A percentile compares a stretch with the other conserved stretches of the same genome.
Conservation (phyloP, 2,329 filamentous ascomycete genomes). For the Beauveria sp. region DNA sequence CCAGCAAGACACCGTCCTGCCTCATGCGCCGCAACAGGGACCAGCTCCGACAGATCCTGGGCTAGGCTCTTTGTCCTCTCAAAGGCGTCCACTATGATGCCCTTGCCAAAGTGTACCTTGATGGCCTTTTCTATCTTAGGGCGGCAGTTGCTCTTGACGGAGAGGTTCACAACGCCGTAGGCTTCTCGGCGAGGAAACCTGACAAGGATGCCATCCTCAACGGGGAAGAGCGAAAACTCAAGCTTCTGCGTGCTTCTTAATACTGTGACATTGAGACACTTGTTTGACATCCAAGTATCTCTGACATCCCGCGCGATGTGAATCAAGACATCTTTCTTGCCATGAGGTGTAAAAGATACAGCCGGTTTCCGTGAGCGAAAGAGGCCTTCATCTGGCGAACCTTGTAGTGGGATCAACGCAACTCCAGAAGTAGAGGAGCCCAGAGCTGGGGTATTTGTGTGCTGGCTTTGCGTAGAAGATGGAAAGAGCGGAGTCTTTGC, state of each 20-base stretch:
- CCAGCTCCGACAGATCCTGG: conserved; percentile 32
- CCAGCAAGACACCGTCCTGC: conserved; percentile 30
- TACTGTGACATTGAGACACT: conserved; percentile 49
- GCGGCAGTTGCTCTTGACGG: conserved; percentile 49
- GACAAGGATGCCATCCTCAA: conserved; percentile 44
- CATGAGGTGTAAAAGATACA: conserved; percentile 23
- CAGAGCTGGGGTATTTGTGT: not conserved
- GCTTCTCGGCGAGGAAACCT: conserved; percentile 47
- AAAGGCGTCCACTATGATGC: conserved; percentile 35
- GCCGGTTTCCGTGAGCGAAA: conserved; percentile 26
- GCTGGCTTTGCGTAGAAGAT: conserved; percentile 13
- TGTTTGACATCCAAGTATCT: conserved; percentile 47
- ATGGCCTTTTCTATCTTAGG: conserved; percentile 56
- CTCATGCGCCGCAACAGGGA: conserved; percentile 32
- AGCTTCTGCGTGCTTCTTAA: conserved; percentile 40
- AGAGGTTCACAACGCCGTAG: conserved; percentile 49
- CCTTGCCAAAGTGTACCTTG: conserved; percentile 50
- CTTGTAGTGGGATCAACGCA: conserved; percentile 23
- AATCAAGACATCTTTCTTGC: conserved; percentile 45
- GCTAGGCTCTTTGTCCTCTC: conserved; percentile 37
- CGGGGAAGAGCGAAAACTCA: conserved; percentile 39
- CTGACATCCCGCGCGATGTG: conserved; percentile 42
- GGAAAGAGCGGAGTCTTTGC: conserved; percentile 10
- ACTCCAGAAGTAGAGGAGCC: conserved; percentile 18
- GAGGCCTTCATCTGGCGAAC: conserved; percentile 26